phyloP scores from a whole-genome alignment of 2,329 filamentous ascomycete genomes.

The Neofusicoccum cordaticola region DNA sequence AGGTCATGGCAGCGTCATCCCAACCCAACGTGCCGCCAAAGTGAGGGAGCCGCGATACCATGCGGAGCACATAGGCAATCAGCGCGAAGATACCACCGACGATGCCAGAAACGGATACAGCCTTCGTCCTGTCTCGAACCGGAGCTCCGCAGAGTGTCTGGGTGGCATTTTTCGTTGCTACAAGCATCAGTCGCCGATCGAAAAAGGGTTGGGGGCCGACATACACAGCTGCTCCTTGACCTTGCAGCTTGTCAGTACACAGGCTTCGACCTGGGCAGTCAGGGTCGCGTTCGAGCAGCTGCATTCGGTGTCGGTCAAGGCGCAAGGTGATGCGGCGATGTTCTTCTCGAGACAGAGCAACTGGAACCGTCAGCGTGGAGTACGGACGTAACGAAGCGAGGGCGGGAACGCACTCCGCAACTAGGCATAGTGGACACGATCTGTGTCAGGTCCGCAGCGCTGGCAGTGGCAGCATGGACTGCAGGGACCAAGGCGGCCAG shows the following conservation, averaged over 20 bases:
- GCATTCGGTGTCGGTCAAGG: conserved; percentile 27
- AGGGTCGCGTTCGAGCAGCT: conserved; percentile 24
- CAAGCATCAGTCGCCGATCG: conserved; percentile 4
- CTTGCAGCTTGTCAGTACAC: conserved; percentile 25
- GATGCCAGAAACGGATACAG: conserved; percentile 33
- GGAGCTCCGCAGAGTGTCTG: conserved; percentile 33
- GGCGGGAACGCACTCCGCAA: conserved; percentile 3
- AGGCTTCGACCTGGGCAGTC: conserved; percentile 21
- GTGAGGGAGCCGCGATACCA: conserved; percentile 33
- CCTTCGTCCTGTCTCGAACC: conserved; percentile 34
- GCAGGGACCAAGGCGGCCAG: background rate
- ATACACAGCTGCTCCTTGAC: conserved; percentile 28
- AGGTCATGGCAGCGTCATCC: conserved; percentile 39
- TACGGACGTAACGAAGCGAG: conserved; percentile 1
- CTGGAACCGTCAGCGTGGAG: conserved; percentile 17
- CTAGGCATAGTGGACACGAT: conserved; percentile 4
- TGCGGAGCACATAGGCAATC: conserved; percentile 33
- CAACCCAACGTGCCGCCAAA: conserved; percentile 37
- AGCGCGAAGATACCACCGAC: conserved; percentile 34
- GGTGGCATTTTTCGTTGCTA: conserved; percentile 42
- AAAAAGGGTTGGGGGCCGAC: background rate
- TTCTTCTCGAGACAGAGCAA: conserved; percentile 24
- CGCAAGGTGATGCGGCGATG: conserved; percentile 26
- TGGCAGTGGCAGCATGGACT: background rate
- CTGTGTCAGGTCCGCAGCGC: background rate